Evolutionary conservation across 306 rosid species (phyloP), one percentile per base, ranked within the genome.

Genomic region (Cyamopsis tetragonoloba): DNA sequence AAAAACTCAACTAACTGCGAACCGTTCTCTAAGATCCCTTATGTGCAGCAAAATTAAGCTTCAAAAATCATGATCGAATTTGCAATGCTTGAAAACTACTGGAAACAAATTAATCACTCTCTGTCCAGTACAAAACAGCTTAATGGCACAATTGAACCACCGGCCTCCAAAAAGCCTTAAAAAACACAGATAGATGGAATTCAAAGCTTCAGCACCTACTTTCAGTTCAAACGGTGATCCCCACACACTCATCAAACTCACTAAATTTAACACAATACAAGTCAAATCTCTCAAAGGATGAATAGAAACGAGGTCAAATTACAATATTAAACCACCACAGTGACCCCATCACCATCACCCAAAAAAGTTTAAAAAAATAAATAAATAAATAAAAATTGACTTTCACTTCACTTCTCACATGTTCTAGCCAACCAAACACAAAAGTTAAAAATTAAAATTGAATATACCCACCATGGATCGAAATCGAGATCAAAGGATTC

Each of bases 251-350:
- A 77, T 77, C 74, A 66, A 76, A 32, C 34, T 47, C 48, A 68
- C 46, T 58, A 55, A 39, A 56, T 30, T 81, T 60, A 62, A 57
- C 74, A 68, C 57, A 57, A 14, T 1, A 69, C 37, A 63, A 49
- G 38, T 41, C 70, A 81, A 81, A 77, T 81, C 77, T 13, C 39
- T 70, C 60, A 62, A 72, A 53, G 60, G 54, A 39, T 35, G 49
- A n/a, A 14, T 75, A 72, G 17, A 66, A 70, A 73, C 47, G 11
- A 3, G 51, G 60, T 58, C 75, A 77, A 43, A 76, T 32, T 43
- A 44, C 59, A 62, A 7, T 41, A 18, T 46, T 37, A 54, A 57
- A 30, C 77, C 28, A 59, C 63, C 69, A 60, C 68, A 54, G 46
- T 39, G 61, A 28, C 50, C 76, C 66, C 55, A n/a, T 57, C 57